Percentiles rank a stretch among this genome's conserved stretches.
phyloP scores from a whole-genome alignment of 257 asterid species.

The Nicotiana tomentosiformis region DNA sequence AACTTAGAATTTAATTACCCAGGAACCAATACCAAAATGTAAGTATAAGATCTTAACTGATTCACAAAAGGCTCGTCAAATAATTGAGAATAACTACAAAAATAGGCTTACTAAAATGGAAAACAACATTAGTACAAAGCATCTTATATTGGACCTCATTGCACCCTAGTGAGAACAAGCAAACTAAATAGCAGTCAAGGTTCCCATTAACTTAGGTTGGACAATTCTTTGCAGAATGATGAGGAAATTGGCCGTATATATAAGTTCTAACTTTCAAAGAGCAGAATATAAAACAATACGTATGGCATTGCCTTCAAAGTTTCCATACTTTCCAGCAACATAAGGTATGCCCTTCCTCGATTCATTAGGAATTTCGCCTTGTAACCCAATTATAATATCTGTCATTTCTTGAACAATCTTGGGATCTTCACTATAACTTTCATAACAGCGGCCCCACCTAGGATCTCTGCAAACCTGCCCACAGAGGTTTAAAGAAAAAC shows the following conservation, averaged over 20 bases:
- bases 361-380: constrained; percentile 76
- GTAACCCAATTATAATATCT: constrained; percentile 73
- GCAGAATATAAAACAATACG: background rate
- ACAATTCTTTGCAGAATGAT: background rate
- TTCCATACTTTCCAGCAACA: constrained; percentile 61
- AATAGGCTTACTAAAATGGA: background rate
- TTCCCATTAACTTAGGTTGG: background rate
- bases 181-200: background rate
- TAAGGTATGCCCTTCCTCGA: constrained; percentile 69
- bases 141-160: background rate
- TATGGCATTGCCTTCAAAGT: constrained; percentile 14
- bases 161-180: background rate
- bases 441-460: constrained; percentile 96
- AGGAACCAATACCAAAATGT: background rate
- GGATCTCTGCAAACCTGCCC: constrained; percentile 92
- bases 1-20: background rate
- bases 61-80: background rate
- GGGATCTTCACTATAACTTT: constrained; percentile 90
- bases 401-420: constrained; percentile 78
- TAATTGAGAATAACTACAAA: background rate
- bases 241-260: background rate
- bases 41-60: background rate
- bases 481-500: background rate
- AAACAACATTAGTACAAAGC: background rate
- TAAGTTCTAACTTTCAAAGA: constrained; percentile 5